Conservation (phyloP, 2,329 filamentous ascomycete genomes). For the Raffaelea albimanens region DNA sequence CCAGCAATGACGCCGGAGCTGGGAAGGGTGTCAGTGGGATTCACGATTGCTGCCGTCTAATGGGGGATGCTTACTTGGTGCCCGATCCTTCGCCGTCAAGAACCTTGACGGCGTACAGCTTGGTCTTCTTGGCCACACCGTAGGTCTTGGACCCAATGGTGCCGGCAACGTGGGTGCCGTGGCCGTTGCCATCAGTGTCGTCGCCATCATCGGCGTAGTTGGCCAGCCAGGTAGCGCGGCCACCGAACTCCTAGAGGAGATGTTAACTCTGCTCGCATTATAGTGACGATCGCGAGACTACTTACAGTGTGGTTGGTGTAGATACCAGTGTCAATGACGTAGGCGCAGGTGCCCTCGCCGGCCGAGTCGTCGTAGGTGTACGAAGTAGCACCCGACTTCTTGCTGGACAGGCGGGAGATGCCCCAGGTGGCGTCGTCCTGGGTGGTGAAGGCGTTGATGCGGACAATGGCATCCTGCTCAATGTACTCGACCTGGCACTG, state of each 20-base stretch:
- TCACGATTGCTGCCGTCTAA: neutral
- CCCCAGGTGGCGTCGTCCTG: slow-evolving; percentile 20
- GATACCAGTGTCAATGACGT: slow-evolving; percentile 40
- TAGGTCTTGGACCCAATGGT: slow-evolving; percentile 32
- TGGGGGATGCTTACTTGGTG: slow-evolving; percentile 10
- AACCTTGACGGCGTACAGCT: slow-evolving; percentile 35
- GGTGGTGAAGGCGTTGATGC: slow-evolving; percentile 17
- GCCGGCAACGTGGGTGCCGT: slow-evolving; percentile 38
- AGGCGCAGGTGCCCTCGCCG: slow-evolving; percentile 21
- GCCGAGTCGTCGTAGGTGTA: slow-evolving; percentile 21
- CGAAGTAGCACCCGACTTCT: slow-evolving; percentile 12
- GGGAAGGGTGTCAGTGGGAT: neutral
- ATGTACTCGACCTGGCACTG: slow-evolving; percentile 20
- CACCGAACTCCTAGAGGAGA: slow-evolving; percentile 25
- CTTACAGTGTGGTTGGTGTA: slow-evolving; percentile 25
- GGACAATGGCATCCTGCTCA: slow-evolving; percentile 20
- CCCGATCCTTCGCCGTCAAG: slow-evolving; percentile 27
- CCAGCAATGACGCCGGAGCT: slow-evolving; percentile 33
- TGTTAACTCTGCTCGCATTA: no score
- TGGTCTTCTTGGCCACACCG: slow-evolving; percentile 36
- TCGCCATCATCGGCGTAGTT: slow-evolving; percentile 26
- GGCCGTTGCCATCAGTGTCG: slow-evolving; percentile 32
- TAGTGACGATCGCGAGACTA: no score
- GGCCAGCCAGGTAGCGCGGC: slow-evolving; percentile 28
- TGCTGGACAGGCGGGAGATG: slow-evolving; percentile 18